Evolutionary conservation across 2,329 filamentous ascomycete genomes (phyloP).

Genomic region (Pezicula radicicola): DNA sequence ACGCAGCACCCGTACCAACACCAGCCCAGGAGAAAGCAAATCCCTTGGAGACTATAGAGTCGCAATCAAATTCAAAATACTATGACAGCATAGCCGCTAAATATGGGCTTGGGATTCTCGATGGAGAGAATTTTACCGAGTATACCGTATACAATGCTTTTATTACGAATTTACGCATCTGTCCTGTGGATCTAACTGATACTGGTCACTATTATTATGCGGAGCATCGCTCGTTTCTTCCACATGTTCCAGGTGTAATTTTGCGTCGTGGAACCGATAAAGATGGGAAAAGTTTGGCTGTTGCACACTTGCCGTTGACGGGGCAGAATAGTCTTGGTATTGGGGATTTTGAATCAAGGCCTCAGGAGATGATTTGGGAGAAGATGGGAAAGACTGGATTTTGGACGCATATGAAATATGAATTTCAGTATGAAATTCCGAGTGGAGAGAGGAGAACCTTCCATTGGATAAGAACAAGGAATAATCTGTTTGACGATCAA

Average conservation of each 20-base stretch:
- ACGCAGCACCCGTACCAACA: conserved; percentile 15
- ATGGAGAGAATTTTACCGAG: conserved; percentile 15
- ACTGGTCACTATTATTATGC: conserved; percentile 17
- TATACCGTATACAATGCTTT: conserved; percentile 20
- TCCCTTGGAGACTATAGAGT: conserved; percentile 8
- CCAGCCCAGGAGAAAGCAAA: conserved; percentile 16
- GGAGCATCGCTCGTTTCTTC: conserved; percentile 18
- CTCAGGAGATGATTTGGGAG: conserved; percentile 15
- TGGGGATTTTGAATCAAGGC: conserved; percentile 12
- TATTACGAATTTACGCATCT: conserved; percentile 19
- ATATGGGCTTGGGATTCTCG: conserved; percentile 15
- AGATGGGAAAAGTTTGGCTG: conserved; percentile 13
- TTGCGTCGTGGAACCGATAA: conserved; percentile 17
- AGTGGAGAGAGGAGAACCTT: conserved; percentile 12
- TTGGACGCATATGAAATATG: conserved; percentile 23
- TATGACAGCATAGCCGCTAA: conserved; percentile 18
- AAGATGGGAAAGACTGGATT: conserved; percentile 16
- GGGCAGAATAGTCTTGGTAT: conserved; percentile 17
- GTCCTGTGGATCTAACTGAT: conserved; percentile 15
- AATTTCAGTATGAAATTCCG: conserved; percentile 12
- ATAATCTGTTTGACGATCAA: conserved; percentile 21
- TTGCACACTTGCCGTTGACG: conserved; percentile 14
- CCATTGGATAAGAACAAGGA: conserved; percentile 20
- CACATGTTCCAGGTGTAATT: conserved; percentile 16
- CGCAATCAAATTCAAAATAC: conserved; percentile 2